These are phyloP conservation scores for Miscanthus lutarioriparius DNA, from an alignment of 176 grass and related monocot genomes.

Conservation along the genomic window DNA sequence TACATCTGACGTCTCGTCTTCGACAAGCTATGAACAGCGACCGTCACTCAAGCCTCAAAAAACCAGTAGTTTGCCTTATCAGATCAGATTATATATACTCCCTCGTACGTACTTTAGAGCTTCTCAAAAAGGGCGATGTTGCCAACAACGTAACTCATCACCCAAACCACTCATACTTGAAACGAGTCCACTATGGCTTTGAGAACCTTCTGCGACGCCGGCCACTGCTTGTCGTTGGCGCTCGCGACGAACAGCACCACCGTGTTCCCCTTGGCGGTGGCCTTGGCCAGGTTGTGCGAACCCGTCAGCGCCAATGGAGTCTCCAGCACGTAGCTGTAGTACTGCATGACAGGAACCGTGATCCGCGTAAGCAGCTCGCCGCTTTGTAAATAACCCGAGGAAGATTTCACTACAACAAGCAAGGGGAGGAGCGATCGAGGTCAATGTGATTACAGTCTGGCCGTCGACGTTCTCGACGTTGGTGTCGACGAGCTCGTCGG, in stretches of 20 bases:
- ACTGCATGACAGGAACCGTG: constrained; percentile 45
- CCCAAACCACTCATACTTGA: constrained; percentile 34
- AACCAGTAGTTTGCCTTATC: not conserved
- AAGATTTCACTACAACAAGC: not conserved
- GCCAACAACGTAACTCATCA: not conserved
- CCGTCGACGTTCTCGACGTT: constrained; percentile 58
- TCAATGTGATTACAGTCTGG: constrained; percentile 57
- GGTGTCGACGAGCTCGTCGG: constrained; percentile 81
- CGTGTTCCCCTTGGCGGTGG: constrained; percentile 91
- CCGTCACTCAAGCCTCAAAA: not conserved
- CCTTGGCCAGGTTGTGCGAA: constrained; percentile 91
- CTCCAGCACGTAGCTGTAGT: constrained; percentile 92
- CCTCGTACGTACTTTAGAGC: not conserved
- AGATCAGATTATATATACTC: not conserved
- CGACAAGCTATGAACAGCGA: constrained; percentile 11
- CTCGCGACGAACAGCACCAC: constrained; percentile 95
- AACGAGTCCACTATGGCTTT: constrained; percentile 90
- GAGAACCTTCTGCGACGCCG: constrained; percentile 65
- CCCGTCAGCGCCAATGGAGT: constrained; percentile 89
- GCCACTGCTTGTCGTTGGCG: constrained; percentile 89
- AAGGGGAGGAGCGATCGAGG: not conserved
- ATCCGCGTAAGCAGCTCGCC: not conserved
- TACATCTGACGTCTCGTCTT: not conserved
- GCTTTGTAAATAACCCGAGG: not conserved
- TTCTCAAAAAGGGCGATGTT: not conserved